phyloP scores from a whole-genome alignment of 2,329 filamentous ascomycete species.

The Xylaria sp. region DNA sequence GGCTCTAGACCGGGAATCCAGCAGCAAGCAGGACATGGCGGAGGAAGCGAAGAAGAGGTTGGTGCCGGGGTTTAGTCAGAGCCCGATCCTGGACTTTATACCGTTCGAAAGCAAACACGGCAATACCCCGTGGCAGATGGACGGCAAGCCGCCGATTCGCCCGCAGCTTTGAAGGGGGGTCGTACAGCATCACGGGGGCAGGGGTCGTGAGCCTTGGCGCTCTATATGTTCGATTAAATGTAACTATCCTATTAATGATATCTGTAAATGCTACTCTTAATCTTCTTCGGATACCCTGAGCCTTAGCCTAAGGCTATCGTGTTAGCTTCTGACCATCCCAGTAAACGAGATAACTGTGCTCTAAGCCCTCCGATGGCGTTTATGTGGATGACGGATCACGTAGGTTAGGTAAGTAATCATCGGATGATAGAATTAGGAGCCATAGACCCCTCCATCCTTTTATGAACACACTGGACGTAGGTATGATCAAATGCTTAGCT shows the following conservation, averaged over 20 bases:
- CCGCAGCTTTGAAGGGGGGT: conserved; percentile 2
- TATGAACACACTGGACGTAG: neutral
- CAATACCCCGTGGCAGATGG: conserved; percentile 34
- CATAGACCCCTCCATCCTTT: neutral
- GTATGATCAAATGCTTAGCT: neutral
- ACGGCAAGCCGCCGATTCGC: conserved; percentile 3
- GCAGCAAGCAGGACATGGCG: neutral
- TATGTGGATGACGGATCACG: neutral
- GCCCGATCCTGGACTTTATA: conserved; percentile 40
- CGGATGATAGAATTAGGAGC: neutral
- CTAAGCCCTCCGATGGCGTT: neutral
- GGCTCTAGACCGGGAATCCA: conserved; percentile 15
- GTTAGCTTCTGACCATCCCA: neutral
- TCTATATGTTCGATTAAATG: neutral
- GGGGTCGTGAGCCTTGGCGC: neutral
- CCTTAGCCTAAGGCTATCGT: too few relatives aligned
- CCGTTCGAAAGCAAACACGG: conserved; percentile 37
- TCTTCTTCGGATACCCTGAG: too few relatives aligned
- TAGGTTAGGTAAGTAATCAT: neutral
- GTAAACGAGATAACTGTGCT: neutral
- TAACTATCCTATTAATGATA: too few relatives aligned
- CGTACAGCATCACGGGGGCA: neutral
- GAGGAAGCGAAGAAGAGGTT: conserved; percentile 4
- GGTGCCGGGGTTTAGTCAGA: conserved; percentile 3
- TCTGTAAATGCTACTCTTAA: neutral